Base-by-base conservation (phyloP, 2,329 filamentous ascomycete species). In the Trichoderma aggressivum region DNA sequence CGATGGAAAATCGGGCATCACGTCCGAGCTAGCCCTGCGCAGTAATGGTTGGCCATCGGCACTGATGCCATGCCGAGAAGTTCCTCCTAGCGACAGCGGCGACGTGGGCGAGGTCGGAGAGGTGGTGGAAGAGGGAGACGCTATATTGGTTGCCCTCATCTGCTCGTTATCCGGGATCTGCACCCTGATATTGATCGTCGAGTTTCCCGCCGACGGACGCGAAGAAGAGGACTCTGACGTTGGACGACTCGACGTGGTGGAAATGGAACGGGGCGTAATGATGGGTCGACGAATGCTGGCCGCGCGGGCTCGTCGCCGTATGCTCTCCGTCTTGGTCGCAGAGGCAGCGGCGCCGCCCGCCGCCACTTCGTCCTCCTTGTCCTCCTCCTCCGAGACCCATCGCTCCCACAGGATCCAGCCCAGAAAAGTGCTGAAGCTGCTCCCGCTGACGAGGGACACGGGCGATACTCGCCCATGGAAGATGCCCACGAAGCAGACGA, bases 321-420 rank as follows among this genome's bases (percentile, higher is more conserved):
- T 74, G 67, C 80, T 80, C 21, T 78, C 78, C 70, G 76, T 81
- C 75, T 77, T 79, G 56, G 72, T 82, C n/a, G 34, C 58, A 34
- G 67, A 70, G 58, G 76, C 75, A 26, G 74, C 81, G 72, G 76
- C 81, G 78, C 75, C 83, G 77, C 73, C 79, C 77, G 71, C 74
- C n/a, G 71, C 73, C 73, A 75, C 79, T 65, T 81, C 76, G 36
- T 83, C 83, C 76, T 85, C 82, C 69, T 83, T 78, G 67, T 84
- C 84, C 72, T 91, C 87, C 76, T 92, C 89, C 77, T 92, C 87
- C 69, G 91, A 90, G 69, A 96, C 89, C 96, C 95, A 98, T 78
- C 89, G 90, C 77, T 98, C 95, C 92, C 94, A 97, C 10, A 98
- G 80, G 18, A 94, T 84, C 95, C 95, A 99, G 16, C 94, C 94